Conservation (phyloP, 2,329 filamentous ascomycete species). For the Sarocladium strictum region DNA sequence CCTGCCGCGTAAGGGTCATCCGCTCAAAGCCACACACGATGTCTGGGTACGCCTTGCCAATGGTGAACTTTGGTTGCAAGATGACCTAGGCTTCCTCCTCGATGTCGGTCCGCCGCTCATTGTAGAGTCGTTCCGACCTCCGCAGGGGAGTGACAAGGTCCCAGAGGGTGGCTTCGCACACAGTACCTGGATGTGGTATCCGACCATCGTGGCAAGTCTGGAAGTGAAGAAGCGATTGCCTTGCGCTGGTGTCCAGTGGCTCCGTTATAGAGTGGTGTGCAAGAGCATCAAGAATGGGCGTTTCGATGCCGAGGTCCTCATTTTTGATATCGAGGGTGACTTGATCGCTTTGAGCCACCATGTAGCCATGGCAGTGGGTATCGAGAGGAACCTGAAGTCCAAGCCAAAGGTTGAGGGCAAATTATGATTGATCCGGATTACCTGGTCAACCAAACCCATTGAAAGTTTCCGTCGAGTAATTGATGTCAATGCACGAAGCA, state of each 20-base stretch:
- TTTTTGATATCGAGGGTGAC: conserved; percentile 44
- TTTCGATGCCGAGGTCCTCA: conserved; percentile 66
- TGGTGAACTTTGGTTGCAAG: conserved; percentile 57
- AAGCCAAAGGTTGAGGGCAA: conserved; percentile 12
- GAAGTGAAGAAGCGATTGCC: conserved; percentile 72
- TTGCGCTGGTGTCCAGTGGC: conserved; percentile 62
- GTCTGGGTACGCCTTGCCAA: conserved; percentile 58
- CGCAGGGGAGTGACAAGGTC: conserved; percentile 15
- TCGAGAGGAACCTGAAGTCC: conserved; percentile 16
- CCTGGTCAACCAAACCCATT: too few relatives aligned
- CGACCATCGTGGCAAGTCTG: conserved; percentile 67
- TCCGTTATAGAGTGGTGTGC: conserved; percentile 58
- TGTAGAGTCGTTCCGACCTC: conserved; percentile 44
- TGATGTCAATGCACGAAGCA: too few relatives aligned
- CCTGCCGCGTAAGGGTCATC: conserved; percentile 15
- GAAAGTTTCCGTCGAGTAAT: too few relatives aligned
- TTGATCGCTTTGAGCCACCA: conserved; percentile 26
- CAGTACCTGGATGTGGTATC: conserved; percentile 58
- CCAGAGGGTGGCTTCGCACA: conserved; percentile 16
- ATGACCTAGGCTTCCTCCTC: conserved; percentile 56
- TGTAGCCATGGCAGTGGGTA: conserved; percentile 23
- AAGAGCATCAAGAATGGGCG: conserved; percentile 66
- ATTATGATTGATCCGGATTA: too few relatives aligned
- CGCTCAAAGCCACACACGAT: conserved; percentile 17
- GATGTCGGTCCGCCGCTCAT: conserved; percentile 63